A percentile compares a stretch with the other conserved stretches of the same genome.
phyloP scores from a whole-genome alignment of 2,329 filamentous ascomycete genomes.

The Apiospora kogelbergensis region DNA sequence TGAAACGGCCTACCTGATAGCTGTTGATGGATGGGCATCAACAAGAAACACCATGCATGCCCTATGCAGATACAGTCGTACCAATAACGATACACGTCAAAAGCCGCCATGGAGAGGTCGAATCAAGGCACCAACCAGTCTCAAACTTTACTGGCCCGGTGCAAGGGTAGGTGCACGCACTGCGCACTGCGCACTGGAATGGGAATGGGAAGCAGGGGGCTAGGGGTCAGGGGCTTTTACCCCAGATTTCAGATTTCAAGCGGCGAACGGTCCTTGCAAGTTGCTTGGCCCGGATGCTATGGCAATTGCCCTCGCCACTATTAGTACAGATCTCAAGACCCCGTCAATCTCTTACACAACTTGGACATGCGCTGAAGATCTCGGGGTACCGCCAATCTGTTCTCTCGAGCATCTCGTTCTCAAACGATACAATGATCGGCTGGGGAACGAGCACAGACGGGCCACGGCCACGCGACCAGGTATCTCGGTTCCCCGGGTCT shows the following conservation, averaged over 20 bases:
- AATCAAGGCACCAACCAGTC: neutral
- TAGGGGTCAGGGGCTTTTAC: slow-evolving; percentile 6
- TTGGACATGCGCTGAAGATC: neutral
- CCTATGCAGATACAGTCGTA: neutral
- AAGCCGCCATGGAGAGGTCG: neutral
- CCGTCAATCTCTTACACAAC: neutral
- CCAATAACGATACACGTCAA: neutral
- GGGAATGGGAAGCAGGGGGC: neutral
- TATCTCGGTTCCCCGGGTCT: neutral
- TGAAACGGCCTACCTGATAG: neutral
- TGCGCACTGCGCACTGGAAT: neutral
- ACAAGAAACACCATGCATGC: neutral
- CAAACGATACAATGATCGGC: neutral
- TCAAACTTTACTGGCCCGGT: neutral
- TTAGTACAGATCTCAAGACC: neutral
- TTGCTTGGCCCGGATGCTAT: neutral
- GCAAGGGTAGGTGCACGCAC: neutral
- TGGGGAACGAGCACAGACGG: neutral
- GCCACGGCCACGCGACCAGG: neutral
- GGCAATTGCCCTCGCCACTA: neutral
- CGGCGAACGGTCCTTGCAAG: neutral
- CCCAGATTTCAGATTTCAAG: neutral
- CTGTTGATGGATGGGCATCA: neutral
- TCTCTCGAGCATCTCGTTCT: neutral
- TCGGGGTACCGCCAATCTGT: neutral